Evolutionary conservation across 2,329 filamentous ascomycete genomes (phyloP).

Genomic region (Kalmusia sp.): DNA sequence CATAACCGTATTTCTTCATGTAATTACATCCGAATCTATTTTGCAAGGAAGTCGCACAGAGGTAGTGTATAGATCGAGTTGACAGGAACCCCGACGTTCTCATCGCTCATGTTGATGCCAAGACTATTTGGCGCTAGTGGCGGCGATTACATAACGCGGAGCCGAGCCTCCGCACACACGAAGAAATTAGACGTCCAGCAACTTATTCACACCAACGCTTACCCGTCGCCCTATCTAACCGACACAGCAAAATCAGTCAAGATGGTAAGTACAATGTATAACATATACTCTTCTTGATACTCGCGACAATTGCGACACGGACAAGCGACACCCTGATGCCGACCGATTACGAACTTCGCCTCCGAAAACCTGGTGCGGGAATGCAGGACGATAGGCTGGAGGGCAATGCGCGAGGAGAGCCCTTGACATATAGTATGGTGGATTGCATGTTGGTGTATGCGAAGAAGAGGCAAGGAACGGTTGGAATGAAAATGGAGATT

Average conservation of each 20-base stretch:
- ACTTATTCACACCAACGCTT: conserved; percentile 42
- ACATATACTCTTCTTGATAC: neutral
- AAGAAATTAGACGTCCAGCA: conserved; percentile 32
- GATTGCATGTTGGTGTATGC: neutral
- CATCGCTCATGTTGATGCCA: neutral
- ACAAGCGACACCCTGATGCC: conserved; percentile 26
- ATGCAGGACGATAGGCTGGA: neutral
- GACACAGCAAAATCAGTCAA: conserved; percentile 48
- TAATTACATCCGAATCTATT: too few relatives aligned
- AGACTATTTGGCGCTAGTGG: neutral
- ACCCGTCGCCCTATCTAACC: conserved; percentile 44
- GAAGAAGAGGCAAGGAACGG: neutral
- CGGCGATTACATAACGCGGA: conserved; percentile 30
- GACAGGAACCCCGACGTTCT: too few relatives aligned
- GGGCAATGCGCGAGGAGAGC: neutral
- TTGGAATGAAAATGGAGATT: neutral
- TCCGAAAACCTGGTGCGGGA: neutral
- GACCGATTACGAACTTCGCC: conserved; percentile 11
- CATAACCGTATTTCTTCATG: too few relatives aligned
- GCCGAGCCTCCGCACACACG: conserved; percentile 42
- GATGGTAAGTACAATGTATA: conserved; percentile 43
- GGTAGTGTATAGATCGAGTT: too few relatives aligned
- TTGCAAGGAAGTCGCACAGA: too few relatives aligned
- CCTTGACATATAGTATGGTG: neutral
- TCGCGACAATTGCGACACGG: conserved; percentile 34